Evolutionary conservation across 495 filamentous ascomycete genomes (phyloP).

Genomic region (Baudoinia panamericana): DNA sequence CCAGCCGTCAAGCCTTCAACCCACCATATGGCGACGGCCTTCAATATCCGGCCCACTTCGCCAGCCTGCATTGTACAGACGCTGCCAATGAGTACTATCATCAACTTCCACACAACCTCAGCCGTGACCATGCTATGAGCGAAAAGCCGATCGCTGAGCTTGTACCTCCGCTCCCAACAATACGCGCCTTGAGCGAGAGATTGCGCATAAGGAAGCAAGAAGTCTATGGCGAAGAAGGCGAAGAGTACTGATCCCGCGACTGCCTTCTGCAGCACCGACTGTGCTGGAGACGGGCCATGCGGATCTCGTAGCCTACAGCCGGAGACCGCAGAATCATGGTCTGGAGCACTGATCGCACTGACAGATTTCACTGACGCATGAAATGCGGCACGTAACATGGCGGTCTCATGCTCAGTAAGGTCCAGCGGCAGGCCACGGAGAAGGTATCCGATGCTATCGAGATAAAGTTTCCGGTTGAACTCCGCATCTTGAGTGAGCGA

Average conservation of each 20-base stretch:
- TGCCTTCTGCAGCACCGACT: constrained; percentile 45
- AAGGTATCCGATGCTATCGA: constrained; percentile 52
- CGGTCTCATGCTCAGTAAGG: constrained; percentile 36
- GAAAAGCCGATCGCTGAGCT: constrained; percentile 43
- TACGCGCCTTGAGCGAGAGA: constrained; percentile 40
- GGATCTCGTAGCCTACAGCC: too few species aligned
- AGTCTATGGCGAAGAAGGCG: constrained; percentile 42
- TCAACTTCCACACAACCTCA: constrained; percentile 39
- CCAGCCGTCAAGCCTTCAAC: constrained; percentile 47
- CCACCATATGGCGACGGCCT: constrained; percentile 42
- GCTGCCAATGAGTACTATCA: constrained; percentile 37
- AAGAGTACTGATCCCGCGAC: constrained; percentile 44
- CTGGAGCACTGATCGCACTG: neutral
- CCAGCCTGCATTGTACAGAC: constrained; percentile 44
- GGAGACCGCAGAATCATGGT: too few species aligned
- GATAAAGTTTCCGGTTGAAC: constrained; percentile 52
- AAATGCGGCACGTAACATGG: constrained; percentile 29
- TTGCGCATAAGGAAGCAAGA: constrained; percentile 46
- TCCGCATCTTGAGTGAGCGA: constrained; percentile 14
- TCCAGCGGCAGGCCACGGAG: constrained; percentile 51
- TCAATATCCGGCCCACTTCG: constrained; percentile 39
- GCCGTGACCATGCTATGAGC: constrained; percentile 37
- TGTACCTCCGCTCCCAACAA: constrained; percentile 51
- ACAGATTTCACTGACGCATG: neutral
- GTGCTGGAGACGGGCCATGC: constrained; percentile 13